Conservation (phyloP, 345 rosid species). For the Alliaria petiolata region DNA sequence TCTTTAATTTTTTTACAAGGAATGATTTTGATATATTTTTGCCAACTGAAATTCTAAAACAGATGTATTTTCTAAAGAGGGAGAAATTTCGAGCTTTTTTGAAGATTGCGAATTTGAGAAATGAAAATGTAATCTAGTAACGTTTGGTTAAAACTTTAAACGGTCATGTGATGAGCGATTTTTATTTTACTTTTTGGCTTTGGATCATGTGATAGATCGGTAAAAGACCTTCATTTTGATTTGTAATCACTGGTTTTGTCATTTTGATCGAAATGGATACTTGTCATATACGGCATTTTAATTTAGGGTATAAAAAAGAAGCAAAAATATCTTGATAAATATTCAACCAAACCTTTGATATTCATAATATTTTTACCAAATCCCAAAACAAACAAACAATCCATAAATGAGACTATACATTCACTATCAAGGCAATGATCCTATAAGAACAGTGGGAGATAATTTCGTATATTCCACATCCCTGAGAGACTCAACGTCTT, state of each 20-base stretch:
- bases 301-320: no score
- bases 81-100: no score
- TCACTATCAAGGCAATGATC: conserved; percentile 22
- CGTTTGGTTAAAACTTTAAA: background rate
- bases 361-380: background rate
- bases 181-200: background rate
- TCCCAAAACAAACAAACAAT: background rate
- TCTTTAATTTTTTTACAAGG: background rate
- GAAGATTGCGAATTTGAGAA: no score
- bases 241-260: no score
- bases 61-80: background rate
- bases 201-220: conserved; percentile 25
- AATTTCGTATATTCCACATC: conserved; percentile 39
- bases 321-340: no score
- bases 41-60: background rate
- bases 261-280: no score
- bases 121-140: no score
- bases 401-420: no score
- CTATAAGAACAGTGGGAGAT: conserved; percentile 8
- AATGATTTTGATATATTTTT: background rate
- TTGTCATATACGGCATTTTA: no score
- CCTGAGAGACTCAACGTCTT: conserved; percentile 39
- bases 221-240: no score
- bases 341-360: background rate
- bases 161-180: background rate